A percentile compares a stretch with the other conserved stretches of the same genome.
Conservation (phyloP, 176 grass and related monocot genomes). For the sorghum (Sorghum bicolor) region Sorghum_bicolor_NCBIv3 NC_012875.2:58993501-58994000, state of each 20-base stretch:
- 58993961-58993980: neutral
- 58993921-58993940: neutral
- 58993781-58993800: neutral
- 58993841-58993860: neutral
- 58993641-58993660: neutral
- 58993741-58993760: slow-evolving; percentile 17
- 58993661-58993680: neutral
- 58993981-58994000: neutral
- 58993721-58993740: slow-evolving; percentile 9
- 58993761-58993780: neutral
- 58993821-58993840: neutral
- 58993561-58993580: neutral
- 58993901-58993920: neutral
- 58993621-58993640: neutral
- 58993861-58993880: neutral
- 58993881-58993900: neutral
- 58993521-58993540: neutral
- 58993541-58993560: neutral
- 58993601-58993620: neutral
- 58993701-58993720: neutral
- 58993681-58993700: neutral
- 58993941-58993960: neutral
- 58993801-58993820: neutral
- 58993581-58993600: neutral
- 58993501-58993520: neutral